These are phyloP conservation scores for Arachis stenosperma DNA, from an alignment of 306 rosid species.

Conservation along the genomic window DNA sequence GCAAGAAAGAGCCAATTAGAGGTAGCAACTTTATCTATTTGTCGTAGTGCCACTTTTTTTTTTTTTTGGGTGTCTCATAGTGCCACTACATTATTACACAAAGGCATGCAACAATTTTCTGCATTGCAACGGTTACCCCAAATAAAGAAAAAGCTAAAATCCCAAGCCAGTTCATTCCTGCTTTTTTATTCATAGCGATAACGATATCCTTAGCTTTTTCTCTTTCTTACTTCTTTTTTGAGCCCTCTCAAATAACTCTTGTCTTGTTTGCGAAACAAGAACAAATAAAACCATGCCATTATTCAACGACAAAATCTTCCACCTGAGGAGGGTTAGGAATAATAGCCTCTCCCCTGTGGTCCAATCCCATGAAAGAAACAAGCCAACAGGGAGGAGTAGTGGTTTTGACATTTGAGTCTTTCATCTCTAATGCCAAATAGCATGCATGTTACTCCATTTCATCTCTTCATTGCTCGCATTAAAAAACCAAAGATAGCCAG, in stretches of 20 bases:
- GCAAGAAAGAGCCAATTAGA: neutral
- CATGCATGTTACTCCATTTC: neutral
- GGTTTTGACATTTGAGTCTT: no score
- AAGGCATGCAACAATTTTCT: neutral
- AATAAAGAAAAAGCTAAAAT: slow-evolving; percentile 14
- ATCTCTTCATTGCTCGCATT: neutral
- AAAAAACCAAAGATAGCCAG: neutral
- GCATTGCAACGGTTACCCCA: slow-evolving; percentile 21
- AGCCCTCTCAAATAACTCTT: neutral
- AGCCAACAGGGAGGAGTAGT: neutral
- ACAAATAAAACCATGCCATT: slow-evolving; percentile 18
- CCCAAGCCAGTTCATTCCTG: slow-evolving; percentile 38
- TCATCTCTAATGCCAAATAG: neutral
- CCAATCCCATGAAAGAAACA: neutral
- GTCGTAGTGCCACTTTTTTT: neutral
- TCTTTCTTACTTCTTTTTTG: no score
- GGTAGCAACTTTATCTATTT: neutral
- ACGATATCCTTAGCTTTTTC: no score
- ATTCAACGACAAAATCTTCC: slow-evolving; percentile 3
- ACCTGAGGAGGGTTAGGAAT: neutral
- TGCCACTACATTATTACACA: neutral
- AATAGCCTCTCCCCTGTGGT: neutral
- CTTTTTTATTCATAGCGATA: neutral
- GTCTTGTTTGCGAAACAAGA: neutral
- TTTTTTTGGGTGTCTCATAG: no score